phyloP scores from a whole-genome alignment of 2,329 filamentous ascomycete species.

The Penicillium sp. region DNA sequence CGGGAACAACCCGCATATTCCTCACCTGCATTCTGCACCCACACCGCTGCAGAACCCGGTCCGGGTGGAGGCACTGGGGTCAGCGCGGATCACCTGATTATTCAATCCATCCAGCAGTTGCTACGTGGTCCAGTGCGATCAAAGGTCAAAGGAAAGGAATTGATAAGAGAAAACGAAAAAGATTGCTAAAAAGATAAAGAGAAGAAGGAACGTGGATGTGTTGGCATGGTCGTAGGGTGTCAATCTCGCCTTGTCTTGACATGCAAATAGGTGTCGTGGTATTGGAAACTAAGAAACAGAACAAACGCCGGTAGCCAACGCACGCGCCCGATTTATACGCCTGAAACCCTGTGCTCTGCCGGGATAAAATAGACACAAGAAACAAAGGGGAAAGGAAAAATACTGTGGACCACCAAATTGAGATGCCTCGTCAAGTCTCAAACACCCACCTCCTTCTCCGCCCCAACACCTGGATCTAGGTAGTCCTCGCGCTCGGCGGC shows the following conservation, averaged over 20 bases:
- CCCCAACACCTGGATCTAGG: conserved; percentile 70
- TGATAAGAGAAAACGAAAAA: background rate
- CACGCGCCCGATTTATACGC: conserved; percentile 27
- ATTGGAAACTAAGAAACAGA: conserved; percentile 10
- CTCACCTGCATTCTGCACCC: conserved; percentile 10
- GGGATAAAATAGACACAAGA: conserved; percentile 14
- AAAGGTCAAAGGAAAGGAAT: background rate
- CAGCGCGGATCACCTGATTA: conserved; percentile 17
- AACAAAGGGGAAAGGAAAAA: background rate
- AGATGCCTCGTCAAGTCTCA: conserved; percentile 17
- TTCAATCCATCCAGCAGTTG: conserved; percentile 10
- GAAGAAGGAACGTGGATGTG: background rate
- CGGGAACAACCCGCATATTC: conserved; percentile 11
- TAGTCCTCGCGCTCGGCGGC: conserved; percentile 91
- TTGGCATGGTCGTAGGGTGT: conserved; percentile 2
- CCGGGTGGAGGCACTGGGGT: conserved; percentile 11
- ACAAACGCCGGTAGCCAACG: conserved; percentile 20
- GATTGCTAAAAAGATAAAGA: background rate
- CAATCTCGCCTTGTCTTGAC: conserved; percentile 1
- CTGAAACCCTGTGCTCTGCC: conserved; percentile 25
- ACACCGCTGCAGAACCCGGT: conserved; percentile 18
- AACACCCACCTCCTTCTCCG: conserved; percentile 41
- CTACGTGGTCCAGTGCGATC: conserved; percentile 22
- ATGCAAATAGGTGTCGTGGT: conserved; percentile 6
- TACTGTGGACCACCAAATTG: background rate